These are phyloP conservation scores for Lodderomyces orthopsilosis DNA, from an alignment of 1,139 yeast genomes.

Conservation along the genomic window DNA sequence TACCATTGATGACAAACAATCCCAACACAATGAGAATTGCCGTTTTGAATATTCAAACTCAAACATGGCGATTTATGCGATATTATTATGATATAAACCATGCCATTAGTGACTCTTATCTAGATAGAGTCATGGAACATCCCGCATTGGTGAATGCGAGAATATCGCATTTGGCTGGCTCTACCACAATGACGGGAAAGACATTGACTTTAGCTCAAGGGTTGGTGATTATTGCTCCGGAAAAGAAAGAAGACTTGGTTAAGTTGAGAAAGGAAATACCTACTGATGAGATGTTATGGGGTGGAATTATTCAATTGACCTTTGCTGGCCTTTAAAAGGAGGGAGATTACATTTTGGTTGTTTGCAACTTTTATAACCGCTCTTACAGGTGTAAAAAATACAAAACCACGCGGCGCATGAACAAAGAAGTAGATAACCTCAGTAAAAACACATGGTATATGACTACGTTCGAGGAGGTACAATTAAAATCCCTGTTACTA, in stretches of 20 bases:
- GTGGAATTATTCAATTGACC: constrained; percentile 36
- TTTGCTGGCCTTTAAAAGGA: constrained; percentile 30
- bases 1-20: constrained; percentile 29
- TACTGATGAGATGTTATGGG: constrained; percentile 27
- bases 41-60: constrained; percentile 39
- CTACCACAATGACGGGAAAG: constrained; percentile 35
- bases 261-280: constrained; percentile 22
- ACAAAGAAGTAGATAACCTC: too few species aligned
- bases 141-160: constrained; percentile 29
- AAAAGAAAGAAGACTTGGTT: constrained; percentile 25
- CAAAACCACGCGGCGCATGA: too few species aligned
- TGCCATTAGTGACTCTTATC: constrained; percentile 21
- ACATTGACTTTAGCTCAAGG: constrained; percentile 42
- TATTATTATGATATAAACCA: constrained; percentile 34
- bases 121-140: constrained; percentile 22
- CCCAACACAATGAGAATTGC: constrained; percentile 33
- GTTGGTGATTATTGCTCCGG: constrained; percentile 30
- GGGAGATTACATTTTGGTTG: background rate
- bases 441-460: too few species aligned
- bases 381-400: too few species aligned
- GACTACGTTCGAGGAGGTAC: too few species aligned
- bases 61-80: constrained; percentile 41
- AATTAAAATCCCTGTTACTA: too few species aligned
- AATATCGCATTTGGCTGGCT: constrained; percentile 32
- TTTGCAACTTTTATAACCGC: too few species aligned